Conservation (phyloP, 2,329 filamentous ascomycete species). For the Phyllosticta paracitricarpa region DNA sequence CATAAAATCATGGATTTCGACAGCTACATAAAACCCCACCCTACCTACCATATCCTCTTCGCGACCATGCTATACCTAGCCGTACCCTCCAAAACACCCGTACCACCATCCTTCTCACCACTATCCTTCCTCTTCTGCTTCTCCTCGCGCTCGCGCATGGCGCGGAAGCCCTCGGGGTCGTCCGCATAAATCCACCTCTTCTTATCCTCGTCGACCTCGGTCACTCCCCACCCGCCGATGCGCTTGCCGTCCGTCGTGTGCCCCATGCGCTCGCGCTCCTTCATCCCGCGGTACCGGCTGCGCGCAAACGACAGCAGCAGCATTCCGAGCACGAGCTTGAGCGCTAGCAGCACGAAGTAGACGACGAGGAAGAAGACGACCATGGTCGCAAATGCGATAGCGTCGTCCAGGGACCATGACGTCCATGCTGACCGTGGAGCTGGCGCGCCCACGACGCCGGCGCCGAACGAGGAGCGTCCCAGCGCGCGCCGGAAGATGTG, state of each 20-base stretch:
- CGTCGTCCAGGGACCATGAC: slow-evolving; percentile 58
- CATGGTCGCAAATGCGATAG: slow-evolving; percentile 71
- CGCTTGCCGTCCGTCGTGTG: slow-evolving; percentile 58
- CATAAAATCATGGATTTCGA: too few relatives aligned
- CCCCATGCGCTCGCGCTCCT: slow-evolving; percentile 47
- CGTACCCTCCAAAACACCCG: slow-evolving; percentile 55
- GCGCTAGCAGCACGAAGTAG: slow-evolving; percentile 11
- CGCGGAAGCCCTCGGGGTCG: slow-evolving; percentile 59
- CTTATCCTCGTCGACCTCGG: slow-evolving; percentile 84
- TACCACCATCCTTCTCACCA: slow-evolving; percentile 15
- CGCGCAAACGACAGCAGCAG: slow-evolving; percentile 68
- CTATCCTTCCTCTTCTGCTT: slow-evolving; percentile 52
- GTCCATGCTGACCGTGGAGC: slow-evolving; percentile 25
- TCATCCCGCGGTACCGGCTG: slow-evolving; percentile 72
- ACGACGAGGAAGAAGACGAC: slow-evolving; percentile 72
- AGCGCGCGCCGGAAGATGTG: slow-evolving; percentile 66
- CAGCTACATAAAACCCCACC: slow-evolving; percentile 42
- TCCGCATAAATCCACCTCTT: slow-evolving; percentile 79
- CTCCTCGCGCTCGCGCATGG: slow-evolving; percentile 51
- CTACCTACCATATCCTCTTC: slow-evolving; percentile 93
- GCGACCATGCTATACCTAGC: slow-evolving; percentile 89
- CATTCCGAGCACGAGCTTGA: slow-evolving; percentile 81
- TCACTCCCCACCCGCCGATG: slow-evolving; percentile 70
- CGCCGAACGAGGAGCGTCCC: slow-evolving; percentile 60
- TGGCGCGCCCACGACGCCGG: slow-evolving; percentile 23